Conservation (phyloP, 2,329 filamentous ascomycete genomes). For the Colletotrichum brevisporum region DNA sequence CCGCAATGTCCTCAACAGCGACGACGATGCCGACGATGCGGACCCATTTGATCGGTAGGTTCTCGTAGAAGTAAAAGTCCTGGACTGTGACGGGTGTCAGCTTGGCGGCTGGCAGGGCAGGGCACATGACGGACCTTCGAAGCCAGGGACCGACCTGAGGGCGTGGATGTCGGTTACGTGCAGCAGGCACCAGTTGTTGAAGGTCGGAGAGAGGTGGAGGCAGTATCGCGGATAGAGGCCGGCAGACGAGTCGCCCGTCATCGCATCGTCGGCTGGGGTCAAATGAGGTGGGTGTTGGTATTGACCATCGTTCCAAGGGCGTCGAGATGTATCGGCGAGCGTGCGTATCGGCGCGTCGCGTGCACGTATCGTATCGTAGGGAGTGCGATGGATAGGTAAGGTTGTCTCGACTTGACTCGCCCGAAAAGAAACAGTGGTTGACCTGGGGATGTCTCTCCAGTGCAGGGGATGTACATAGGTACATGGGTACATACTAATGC, state of each 20-base stretch:
- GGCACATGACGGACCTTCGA: constrained; percentile 60
- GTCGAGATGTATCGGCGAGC: not conserved
- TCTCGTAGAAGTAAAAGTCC: constrained; percentile 75
- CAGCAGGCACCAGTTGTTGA: constrained; percentile 72
- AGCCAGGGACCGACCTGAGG: constrained; percentile 63
- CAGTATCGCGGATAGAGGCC: constrained; percentile 73
- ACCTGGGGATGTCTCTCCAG: constrained; percentile 24
- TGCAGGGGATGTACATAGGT: not conserved
- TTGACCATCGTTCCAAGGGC: constrained; percentile 8
- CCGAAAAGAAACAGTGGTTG: constrained; percentile 18
- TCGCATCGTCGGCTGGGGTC: constrained; percentile 57
- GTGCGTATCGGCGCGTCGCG: constrained; percentile 13
- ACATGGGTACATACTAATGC: not conserved
- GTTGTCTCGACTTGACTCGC: not conserved
- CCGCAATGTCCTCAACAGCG: constrained; percentile 66
- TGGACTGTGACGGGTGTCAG: constrained; percentile 52
- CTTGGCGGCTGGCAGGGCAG: not conserved
- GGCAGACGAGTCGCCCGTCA: constrained; percentile 58
- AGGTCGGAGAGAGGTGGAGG: constrained; percentile 73
- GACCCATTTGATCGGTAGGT: constrained; percentile 84
- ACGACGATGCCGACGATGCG: constrained; percentile 80
- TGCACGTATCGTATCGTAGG: not conserved
- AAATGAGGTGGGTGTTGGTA: not conserved
- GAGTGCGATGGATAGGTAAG: not conserved
- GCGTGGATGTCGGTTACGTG: constrained; percentile 63